Percentiles rank a stretch among this genome's conserved stretches.
Evolutionary conservation across 176 grass and related monocot genomes (phyloP).

Genomic region (Elaeis guineensis): DNA sequence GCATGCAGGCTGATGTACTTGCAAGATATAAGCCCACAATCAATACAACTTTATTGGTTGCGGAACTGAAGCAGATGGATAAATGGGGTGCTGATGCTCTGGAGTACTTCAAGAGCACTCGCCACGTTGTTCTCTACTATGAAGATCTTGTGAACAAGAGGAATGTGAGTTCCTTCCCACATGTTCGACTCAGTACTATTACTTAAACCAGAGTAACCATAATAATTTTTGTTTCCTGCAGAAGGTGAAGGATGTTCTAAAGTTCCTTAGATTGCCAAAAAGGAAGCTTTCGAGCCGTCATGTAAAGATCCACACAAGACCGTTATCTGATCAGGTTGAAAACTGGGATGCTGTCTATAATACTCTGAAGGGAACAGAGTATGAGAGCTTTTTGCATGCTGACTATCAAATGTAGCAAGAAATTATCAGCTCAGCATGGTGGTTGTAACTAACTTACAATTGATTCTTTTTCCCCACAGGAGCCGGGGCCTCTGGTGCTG

Average conservation of each 20-base stretch:
- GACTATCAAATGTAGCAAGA: constrained; percentile 36
- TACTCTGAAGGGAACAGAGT: constrained; percentile 56
- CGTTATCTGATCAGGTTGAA: constrained; percentile 52
- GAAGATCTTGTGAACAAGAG: constrained; percentile 69
- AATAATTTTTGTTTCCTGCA: constrained; percentile 20
- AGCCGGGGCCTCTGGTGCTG: not conserved
- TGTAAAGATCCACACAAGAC: constrained; percentile 84
- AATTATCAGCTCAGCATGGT: too few relatives aligned
- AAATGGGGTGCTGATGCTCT: constrained; percentile 53
- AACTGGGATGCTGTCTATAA: constrained; percentile 70
- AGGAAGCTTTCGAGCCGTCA: constrained; percentile 57
- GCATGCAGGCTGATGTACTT: constrained; percentile 61
- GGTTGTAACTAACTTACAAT: too few relatives aligned
- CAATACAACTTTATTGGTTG: constrained; percentile 44
- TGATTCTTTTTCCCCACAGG: too few relatives aligned
- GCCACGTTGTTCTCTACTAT: constrained; percentile 75
- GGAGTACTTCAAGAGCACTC: constrained; percentile 53
- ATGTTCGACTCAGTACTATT: not conserved
- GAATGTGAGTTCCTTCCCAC: constrained; percentile 38
- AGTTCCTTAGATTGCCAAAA: constrained; percentile 72
- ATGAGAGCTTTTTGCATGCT: constrained; percentile 49
- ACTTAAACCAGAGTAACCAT: too few relatives aligned
- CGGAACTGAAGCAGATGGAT: constrained; percentile 37
- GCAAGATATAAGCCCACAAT: constrained; percentile 72
- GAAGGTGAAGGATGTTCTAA: constrained; percentile 71